Evolutionary conservation across 78 protist species (phyloP).

Genomic region (Tieghemostelium lacteum): DNA sequence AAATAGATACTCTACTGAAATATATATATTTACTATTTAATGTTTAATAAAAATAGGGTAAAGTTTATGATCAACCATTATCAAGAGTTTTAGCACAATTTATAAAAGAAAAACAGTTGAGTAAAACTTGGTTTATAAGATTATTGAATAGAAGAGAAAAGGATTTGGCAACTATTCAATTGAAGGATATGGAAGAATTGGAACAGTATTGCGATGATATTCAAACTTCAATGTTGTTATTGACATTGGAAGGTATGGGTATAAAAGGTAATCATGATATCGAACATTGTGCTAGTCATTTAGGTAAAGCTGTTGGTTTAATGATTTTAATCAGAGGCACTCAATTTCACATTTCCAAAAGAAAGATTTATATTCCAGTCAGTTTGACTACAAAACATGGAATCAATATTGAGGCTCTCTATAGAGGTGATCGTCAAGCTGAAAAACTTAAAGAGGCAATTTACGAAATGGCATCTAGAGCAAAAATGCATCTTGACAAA

Average conservation of each 20-base stretch:
- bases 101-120: slow-evolving; percentile 59
- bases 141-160: slow-evolving; percentile 64
- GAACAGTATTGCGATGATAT: slow-evolving; percentile 56
- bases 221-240: slow-evolving; percentile 35
- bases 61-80: slow-evolving; percentile 78
- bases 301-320: slow-evolving; percentile 59
- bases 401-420: slow-evolving; percentile 26
- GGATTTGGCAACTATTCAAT: slow-evolving; percentile 23
- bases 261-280: slow-evolving; percentile 28
- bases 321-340: slow-evolving; percentile 64
- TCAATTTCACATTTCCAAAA: slow-evolving; percentile 2
- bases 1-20: neutral
- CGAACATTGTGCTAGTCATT: slow-evolving; percentile 67
- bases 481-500: slow-evolving; percentile 49
- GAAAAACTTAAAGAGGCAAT: slow-evolving; percentile 41
- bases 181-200: slow-evolving; percentile 55
- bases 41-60: slow-evolving; percentile 28
- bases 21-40: neutral
- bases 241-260: slow-evolving; percentile 44
- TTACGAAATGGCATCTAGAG: slow-evolving; percentile 56
- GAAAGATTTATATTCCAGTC: slow-evolving; percentile 61
- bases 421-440: slow-evolving; percentile 27
- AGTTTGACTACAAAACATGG: slow-evolving; percentile 65
- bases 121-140: slow-evolving; percentile 72
- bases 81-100: slow-evolving; percentile 69